Base-by-base conservation (phyloP, 2,329 filamentous ascomycete genomes). In the Dothideomycetes sp. region DNA sequence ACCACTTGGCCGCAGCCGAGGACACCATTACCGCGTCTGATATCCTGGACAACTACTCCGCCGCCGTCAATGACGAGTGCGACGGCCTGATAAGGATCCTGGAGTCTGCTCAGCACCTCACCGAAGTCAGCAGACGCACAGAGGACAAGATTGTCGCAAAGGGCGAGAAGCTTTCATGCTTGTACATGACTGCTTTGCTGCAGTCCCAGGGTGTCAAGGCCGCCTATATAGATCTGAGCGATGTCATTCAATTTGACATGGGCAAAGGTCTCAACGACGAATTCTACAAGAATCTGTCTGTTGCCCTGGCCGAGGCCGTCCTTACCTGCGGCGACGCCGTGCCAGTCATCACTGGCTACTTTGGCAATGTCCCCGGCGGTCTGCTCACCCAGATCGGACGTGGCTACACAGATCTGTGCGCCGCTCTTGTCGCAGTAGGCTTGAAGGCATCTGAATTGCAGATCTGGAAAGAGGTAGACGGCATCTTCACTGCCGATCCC, bases 381-480 rank as follows among this genome's bases (percentile, higher is more conserved):
- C 72, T 98, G 42, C 77, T 98, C 51, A 84, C 89, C 51, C 83
- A 93, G 51, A 84, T 98, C 47, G 91, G 91, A 15, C 81, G 91
- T 51, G 91, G 91, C 19, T 98, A 98, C 63, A 96, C 91, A 8
- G 91, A 98, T 62, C 74, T 98, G 34, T 96, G 91, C 59, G 89
- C 91, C 10, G 88, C 91, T 4, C 70, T 98, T 12, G 81, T 88
- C 37, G 87, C 91, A 1, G 89, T 98, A 8, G 89, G 87, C 3
- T 68, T 93, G n/a, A 70, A 77, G 51, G 91, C 91, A 1, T 69
- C 81, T 39, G 91, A 98, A 61, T 72, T 98, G 38, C 91, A 98
- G 61, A 84, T 98, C 47, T 96, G 91, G 91, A 98, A 98, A 66
- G 91, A 98, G 59, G 91, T 98, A 5, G 91, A 98, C 60, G 88